Evolutionary conservation across 352 stramenopile genomes (phyloP), one percentile per base, ranked within the genome.

Genomic region (Pythium vanterpoolii): DNA sequence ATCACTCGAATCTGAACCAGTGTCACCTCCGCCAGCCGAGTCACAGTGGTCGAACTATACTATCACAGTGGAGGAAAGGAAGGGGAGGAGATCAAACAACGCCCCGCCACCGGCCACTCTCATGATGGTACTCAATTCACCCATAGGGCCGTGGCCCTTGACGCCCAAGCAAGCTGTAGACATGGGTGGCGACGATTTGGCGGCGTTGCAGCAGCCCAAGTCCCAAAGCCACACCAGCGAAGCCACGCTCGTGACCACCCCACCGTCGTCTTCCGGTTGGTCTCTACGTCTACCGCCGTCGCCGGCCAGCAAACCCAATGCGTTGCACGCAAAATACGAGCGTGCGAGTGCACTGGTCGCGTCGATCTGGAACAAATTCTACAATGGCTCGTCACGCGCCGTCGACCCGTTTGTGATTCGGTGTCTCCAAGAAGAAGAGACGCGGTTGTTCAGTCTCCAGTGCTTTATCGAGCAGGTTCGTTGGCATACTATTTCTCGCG

Each of bases 381-480:
- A 92, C 66, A 89, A 90, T 40, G 82, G 82, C 9, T 89, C 77
- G 21, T 61, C 65, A 23, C 74, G 79, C 23, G 76, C 79, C 2
- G 76, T 92, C n/a, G 82, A 90, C 43, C 63, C 74, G 21, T 83
- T 84, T 38, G 82, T 92, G 57, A 74, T 85, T 40, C 70, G 75
- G 16, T 56, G 64, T 16, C 60, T 92, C 0, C 62, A 86, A 40
- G 62, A 79, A 28, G 64, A 86, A 34, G 82, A 92, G 59, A 57
- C 73, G 27, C 60, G 65, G 5, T 64, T 90, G 44, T 69, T 88
- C 51, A 83, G 79, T 47, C 79, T 92, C 42, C 79, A 88, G 69
- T 90, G 77, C 68, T 89, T 77, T 55, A 34, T 92, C 9, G 72
- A 92, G 58, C 77, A 92, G 66, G 79, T 86, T 43, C n/a, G 30